Evolutionary conservation across 31 red algal species (phyloP).

Genomic region (Asparagopsis taxiformis): DNA sequence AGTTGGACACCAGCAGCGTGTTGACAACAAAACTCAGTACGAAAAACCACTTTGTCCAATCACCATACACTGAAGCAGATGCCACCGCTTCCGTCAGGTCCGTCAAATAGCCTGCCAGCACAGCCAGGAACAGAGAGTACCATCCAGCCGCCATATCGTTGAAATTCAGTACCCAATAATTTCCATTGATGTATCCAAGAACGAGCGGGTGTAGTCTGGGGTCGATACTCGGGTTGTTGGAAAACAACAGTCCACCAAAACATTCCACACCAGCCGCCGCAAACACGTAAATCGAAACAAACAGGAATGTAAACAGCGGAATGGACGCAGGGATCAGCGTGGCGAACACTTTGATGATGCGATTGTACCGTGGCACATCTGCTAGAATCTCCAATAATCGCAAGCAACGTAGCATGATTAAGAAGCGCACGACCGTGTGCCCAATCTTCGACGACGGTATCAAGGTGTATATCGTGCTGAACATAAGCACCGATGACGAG

Average conservation of each 20-base stretch:
- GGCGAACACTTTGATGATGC: constrained; percentile 65
- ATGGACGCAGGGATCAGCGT: constrained; percentile 72
- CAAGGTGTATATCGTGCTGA: constrained; percentile 46
- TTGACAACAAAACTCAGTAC: constrained; percentile 59
- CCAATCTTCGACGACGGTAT: constrained; percentile 53
- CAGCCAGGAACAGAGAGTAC: constrained; percentile 70
- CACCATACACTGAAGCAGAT: constrained; percentile 45
- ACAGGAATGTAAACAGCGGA: constrained; percentile 78
- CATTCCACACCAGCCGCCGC: constrained; percentile 65
- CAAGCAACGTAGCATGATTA: constrained; percentile 63
- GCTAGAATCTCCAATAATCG: constrained; percentile 60
- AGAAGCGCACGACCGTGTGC: constrained; percentile 49
- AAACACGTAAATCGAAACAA: constrained; percentile 71
- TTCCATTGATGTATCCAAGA: constrained; percentile 50
- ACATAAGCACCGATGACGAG: constrained; percentile 57
- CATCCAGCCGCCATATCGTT: constrained; percentile 83
- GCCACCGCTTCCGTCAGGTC: constrained; percentile 68
- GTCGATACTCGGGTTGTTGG: constrained; percentile 66
- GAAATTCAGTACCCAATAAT: constrained; percentile 83
- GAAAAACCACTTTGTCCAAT: constrained; percentile 79
- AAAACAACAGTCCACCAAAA: constrained; percentile 74
- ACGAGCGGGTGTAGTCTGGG: constrained; percentile 34
- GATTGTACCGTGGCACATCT: constrained; percentile 57
- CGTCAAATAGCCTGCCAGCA: constrained; percentile 76
- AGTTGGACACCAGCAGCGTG: constrained; percentile 76